A percentile compares a stretch with the other conserved stretches of the same genome.
Evolutionary conservation across 306 rosid species (phyloP).

Genomic region (Chamaecrista fasciculata): DNA sequence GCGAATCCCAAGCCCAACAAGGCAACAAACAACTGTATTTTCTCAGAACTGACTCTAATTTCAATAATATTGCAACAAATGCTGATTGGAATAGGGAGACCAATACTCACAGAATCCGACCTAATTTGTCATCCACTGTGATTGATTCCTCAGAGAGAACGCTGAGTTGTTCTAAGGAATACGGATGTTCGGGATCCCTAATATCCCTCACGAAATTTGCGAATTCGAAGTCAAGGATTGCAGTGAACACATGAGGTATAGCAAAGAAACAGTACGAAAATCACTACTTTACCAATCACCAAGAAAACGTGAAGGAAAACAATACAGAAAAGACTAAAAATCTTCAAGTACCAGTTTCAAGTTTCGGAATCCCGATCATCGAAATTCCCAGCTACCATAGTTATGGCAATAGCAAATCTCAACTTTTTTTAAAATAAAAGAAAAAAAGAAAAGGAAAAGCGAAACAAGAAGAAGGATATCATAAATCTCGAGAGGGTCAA

Average conservation of each 20-base stretch:
- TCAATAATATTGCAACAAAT: neutral
- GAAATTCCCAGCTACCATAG: neutral
- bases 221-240: conserved; percentile 65
- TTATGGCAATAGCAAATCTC: neutral
- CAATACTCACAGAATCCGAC: conserved; percentile 68
- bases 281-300: neutral
- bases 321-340: neutral
- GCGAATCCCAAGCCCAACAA: neutral
- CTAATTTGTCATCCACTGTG: conserved; percentile 82
- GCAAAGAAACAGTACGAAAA: neutral
- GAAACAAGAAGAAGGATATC: conserved; percentile 60
- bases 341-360: neutral
- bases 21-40: neutral
- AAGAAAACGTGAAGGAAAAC: neutral
- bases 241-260: neutral
- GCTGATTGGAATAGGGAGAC: neutral
- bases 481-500: conserved; percentile 93
- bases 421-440: neutral
- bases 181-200: conserved; percentile 99
- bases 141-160: conserved; percentile 95
- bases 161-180: conserved; percentile 94
- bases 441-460: neutral
- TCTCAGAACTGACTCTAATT: neutral
- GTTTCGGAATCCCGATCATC: neutral
- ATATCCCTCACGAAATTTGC: conserved; percentile 92